Evolutionary conservation across 441 rosid genomes (phyloP).

Genomic region (Erysimum cheiri): DNA sequence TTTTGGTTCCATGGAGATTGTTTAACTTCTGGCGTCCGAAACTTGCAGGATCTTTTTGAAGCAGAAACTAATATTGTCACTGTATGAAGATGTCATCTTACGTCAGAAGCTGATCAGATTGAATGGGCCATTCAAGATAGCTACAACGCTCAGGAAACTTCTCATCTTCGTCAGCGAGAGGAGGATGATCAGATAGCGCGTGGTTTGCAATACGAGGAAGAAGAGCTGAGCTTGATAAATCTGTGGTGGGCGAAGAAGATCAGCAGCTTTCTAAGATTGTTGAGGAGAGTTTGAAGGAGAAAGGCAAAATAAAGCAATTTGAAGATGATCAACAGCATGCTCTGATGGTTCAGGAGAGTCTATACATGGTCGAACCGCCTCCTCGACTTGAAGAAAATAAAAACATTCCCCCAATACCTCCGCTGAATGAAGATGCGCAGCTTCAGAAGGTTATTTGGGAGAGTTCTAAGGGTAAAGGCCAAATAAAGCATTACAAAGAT

Average conservation of each 20-base stretch:
- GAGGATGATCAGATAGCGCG: not conserved
- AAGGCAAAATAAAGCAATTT: conserved; percentile 24
- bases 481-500: conserved; percentile 1
- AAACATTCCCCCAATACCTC: conserved; percentile 48
- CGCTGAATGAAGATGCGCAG: conserved; percentile 23
- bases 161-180: not conserved
- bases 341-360: conserved; percentile 65
- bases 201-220: not conserved
- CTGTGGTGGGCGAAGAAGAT: not conserved
- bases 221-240: conserved; percentile 11
- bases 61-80: not conserved
- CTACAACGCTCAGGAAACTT: not conserved
- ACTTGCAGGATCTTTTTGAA: conserved; percentile 6
- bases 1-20: not conserved
- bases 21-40: not conserved
- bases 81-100: conserved; percentile 9
- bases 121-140: conserved; percentile 8
- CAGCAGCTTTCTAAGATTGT: conserved; percentile 3
- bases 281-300: conserved; percentile 1
- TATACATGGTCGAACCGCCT: conserved; percentile 56
- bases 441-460: conserved; percentile 49
- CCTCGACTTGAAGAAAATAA: conserved; percentile 43
- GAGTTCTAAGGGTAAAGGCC: conserved; percentile 25
- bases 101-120: conserved; percentile 2
- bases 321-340: conserved; percentile 53